These are phyloP conservation scores for Saccharomyces hybrid DNA, from an alignment of 1,139 yeast genomes.

Conservation along the genomic window DNA sequence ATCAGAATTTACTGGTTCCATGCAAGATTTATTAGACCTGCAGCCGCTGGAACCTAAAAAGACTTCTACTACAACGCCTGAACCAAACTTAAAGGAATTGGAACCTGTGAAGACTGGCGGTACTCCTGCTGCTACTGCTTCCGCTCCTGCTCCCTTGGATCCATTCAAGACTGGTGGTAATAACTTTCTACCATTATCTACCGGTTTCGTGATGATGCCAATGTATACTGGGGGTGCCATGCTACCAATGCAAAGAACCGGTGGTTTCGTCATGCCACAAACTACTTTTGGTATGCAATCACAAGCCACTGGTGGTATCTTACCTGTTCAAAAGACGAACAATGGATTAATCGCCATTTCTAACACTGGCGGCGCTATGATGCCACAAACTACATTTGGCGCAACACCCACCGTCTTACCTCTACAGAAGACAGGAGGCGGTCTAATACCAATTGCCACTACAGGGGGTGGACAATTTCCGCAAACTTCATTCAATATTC, in stretches of 20 bases:
- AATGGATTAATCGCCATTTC: conserved; percentile 33
- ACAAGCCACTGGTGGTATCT: conserved; percentile 43
- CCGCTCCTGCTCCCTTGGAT: conserved; percentile 38
- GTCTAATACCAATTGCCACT: conserved; percentile 39
- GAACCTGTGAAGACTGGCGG: conserved; percentile 50
- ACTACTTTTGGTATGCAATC: conserved; percentile 40
- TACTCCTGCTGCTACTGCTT: conserved; percentile 15
- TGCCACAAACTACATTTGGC: conserved; percentile 43
- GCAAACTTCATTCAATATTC: conserved; percentile 44
- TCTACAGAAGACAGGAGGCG: conserved; percentile 29
- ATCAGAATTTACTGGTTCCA: conserved; percentile 69
- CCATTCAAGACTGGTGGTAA: conserved; percentile 44
- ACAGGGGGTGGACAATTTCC: conserved; percentile 38
- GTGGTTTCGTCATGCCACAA: conserved; percentile 45
- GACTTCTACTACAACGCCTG: conserved; percentile 34
- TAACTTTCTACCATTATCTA: conserved; percentile 37
- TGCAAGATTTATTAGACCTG: conserved; percentile 75
- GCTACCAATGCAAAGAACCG: conserved; percentile 45
- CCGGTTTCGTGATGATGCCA: conserved; percentile 37
- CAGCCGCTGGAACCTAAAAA: conserved; percentile 53
- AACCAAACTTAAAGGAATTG: conserved; percentile 33
- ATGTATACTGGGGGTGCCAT: conserved; percentile 38
- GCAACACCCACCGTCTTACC: conserved; percentile 21
- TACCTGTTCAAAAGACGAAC: conserved; percentile 53
- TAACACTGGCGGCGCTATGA: conserved; percentile 32